Evolutionary conservation across 345 rosid genomes (phyloP).

Genomic region (Eutrema japonicum): DNA sequence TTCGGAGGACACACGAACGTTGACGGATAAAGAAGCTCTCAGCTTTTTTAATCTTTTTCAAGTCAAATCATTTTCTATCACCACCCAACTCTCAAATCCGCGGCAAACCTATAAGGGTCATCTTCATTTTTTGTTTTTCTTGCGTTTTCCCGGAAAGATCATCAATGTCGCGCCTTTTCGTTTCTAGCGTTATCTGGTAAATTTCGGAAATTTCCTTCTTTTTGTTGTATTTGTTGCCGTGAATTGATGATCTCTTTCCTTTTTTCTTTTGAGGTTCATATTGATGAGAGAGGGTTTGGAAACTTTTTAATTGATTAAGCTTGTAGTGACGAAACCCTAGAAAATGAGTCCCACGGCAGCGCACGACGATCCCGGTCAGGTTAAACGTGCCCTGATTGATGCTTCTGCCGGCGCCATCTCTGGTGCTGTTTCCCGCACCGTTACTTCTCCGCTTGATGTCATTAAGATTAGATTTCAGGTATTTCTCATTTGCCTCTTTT

Average conservation of each 20-base stretch:
- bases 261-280: constrained; percentile 10
- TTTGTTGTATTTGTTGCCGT: not conserved
- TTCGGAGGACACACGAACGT: no score
- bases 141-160: not conserved
- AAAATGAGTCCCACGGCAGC: constrained; percentile 39
- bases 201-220: not conserved
- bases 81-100: constrained; percentile 29
- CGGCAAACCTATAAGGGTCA: constrained; percentile 28
- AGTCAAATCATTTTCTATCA: constrained; percentile 33
- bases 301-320: constrained; percentile 27
- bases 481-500: not conserved
- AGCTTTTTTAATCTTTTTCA: constrained; percentile 8
- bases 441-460: constrained; percentile 98
- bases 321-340: constrained; percentile 31
- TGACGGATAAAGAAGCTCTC: not conserved
- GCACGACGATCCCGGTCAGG: constrained; percentile 73
- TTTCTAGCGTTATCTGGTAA: constrained; percentile 16
- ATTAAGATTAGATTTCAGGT: constrained; percentile 99
- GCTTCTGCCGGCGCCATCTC: constrained; percentile 79
- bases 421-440: constrained; percentile 82
- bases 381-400: constrained; percentile 70
- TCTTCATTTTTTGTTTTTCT: not conserved
- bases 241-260: constrained; percentile 17
- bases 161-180: constrained; percentile 31
- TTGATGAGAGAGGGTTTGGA: constrained; percentile 24